A percentile compares a stretch with the other conserved stretches of the same genome.
phyloP scores from a whole-genome alignment of 2,329 filamentous ascomycete species.

The Calonectria pseudoreteaudii region DNA sequence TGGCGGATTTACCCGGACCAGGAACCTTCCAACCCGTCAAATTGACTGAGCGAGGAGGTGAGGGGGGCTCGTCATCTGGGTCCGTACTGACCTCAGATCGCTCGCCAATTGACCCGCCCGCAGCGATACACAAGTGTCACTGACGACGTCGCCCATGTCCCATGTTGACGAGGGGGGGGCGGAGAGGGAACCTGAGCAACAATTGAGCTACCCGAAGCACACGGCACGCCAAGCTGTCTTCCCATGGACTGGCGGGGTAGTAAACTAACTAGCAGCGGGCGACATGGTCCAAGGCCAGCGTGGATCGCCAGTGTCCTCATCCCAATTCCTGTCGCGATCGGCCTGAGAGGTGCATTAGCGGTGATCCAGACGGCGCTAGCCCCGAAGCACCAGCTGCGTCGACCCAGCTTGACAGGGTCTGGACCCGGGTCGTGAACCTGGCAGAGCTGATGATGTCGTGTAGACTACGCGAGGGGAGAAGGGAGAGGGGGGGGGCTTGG shows the following conservation, averaged over 20 bases:
- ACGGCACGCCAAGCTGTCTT: background rate
- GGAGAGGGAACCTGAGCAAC: background rate
- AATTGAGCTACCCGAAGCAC: background rate
- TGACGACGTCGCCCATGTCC: background rate
- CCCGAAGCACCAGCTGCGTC: conserved; percentile 20
- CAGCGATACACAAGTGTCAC: conserved; percentile 3
- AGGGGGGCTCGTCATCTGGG: background rate
- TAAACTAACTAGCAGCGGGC: background rate
- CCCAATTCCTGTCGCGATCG: conserved; percentile 32
- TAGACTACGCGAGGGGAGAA: conserved; percentile 36
- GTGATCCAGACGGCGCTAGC: conserved; percentile 38
- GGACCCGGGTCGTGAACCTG: conserved; percentile 25
- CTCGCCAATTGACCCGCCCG: background rate
- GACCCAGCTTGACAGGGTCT: conserved; percentile 44
- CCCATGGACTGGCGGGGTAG: background rate
- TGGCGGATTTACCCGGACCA: conserved; percentile 3
- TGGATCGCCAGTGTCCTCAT: background rate
- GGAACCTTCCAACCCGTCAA: background rate
- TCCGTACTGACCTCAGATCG: background rate
- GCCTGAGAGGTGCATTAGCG: conserved; percentile 41
- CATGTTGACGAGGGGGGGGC: too few relatives aligned
- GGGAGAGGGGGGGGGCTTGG: conserved; percentile 5
- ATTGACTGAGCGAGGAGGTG: too few relatives aligned
- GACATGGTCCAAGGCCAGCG: background rate
- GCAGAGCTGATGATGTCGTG: conserved; percentile 38